phyloP scores from a whole-genome alignment of 257 asterid species.

The Primulina huaijiensis region DNA sequence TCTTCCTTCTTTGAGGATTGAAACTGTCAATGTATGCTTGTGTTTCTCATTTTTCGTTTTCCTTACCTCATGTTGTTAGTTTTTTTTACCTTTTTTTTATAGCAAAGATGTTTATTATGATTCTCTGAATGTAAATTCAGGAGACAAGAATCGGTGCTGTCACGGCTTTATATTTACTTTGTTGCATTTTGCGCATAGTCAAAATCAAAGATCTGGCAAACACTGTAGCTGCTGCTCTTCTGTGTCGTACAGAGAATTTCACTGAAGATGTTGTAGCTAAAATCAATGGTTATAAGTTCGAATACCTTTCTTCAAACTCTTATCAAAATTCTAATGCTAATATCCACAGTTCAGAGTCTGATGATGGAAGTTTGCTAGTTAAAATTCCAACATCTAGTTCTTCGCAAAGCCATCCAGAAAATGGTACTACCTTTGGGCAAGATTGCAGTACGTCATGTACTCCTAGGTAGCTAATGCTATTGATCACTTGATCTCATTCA shows the following conservation, averaged over 20 bases:
- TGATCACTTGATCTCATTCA: slow-evolving; percentile 17
- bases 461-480: slow-evolving; percentile 52
- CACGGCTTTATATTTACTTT: slow-evolving; percentile 82
- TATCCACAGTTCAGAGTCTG: slow-evolving; percentile 29
- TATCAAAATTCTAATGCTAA: slow-evolving; percentile 32
- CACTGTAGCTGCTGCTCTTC: slow-evolving; percentile 82
- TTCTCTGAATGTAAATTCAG: slow-evolving; percentile 48
- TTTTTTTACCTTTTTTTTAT: neutral
- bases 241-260: slow-evolving; percentile 55
- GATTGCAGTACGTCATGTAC: slow-evolving; percentile 36
- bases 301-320: slow-evolving; percentile 39
- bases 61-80: slow-evolving; percentile 6
- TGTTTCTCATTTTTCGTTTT: slow-evolving; percentile 25
- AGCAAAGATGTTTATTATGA: slow-evolving; percentile 19
- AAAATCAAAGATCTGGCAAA: slow-evolving; percentile 96
- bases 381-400: slow-evolving; percentile 41
- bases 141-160: slow-evolving; percentile 68
- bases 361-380: slow-evolving; percentile 38
- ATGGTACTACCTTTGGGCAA: slow-evolving; percentile 31
- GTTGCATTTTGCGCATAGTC: slow-evolving; percentile 94
- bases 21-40: slow-evolving; percentile 41
- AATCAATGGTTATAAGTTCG: slow-evolving; percentile 52
- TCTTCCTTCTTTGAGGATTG: slow-evolving; percentile 81
- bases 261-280: slow-evolving; percentile 49
- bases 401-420: slow-evolving; percentile 38